Evolutionary conservation across 129 eudicot genomes (phyloP).

Genomic region (Artemisia tridentata): DNA sequence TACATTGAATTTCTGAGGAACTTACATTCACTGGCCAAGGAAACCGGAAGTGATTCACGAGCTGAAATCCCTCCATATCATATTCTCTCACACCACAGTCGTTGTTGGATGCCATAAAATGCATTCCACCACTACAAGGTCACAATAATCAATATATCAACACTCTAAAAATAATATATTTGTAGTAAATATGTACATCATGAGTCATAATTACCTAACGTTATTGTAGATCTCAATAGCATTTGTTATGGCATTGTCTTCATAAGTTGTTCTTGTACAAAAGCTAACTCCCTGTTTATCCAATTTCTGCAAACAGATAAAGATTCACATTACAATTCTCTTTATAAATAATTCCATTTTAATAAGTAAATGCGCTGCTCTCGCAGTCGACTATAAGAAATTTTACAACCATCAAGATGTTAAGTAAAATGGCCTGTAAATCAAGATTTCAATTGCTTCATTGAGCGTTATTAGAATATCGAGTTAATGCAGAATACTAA

Average conservation of each 20-base stretch:
- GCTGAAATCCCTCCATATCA: conserved; percentile 91
- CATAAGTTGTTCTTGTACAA: conserved; percentile 78
- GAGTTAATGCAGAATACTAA: too few relatives aligned
- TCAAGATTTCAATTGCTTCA: too few relatives aligned
- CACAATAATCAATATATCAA: not conserved
- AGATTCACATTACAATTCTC: not conserved
- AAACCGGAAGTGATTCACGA: conserved; percentile 57
- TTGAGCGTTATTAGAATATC: too few relatives aligned
- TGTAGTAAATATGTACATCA: not conserved
- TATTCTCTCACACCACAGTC: conserved; percentile 86
- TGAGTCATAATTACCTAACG: conserved; percentile 42
- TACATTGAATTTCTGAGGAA: not conserved
- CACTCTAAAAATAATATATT: too few relatives aligned
- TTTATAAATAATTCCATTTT: not conserved
- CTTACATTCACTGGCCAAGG: conserved; percentile 98
- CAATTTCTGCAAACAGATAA: conserved; percentile 42
- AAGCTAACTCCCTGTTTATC: conserved; percentile 80
- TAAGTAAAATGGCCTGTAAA: too few relatives aligned
- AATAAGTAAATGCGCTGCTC: not conserved
- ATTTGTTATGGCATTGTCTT: conserved; percentile 90
- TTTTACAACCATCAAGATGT: not conserved
- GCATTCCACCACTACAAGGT: conserved; percentile 58
- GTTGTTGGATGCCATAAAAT: conserved; percentile 77
- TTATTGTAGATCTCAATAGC: conserved; percentile 72
- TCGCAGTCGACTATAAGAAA: too few relatives aligned